phyloP scores from a whole-genome alignment of 2,329 filamentous ascomycete genomes.

The Colletotrichum neosansevieriae region DNA sequence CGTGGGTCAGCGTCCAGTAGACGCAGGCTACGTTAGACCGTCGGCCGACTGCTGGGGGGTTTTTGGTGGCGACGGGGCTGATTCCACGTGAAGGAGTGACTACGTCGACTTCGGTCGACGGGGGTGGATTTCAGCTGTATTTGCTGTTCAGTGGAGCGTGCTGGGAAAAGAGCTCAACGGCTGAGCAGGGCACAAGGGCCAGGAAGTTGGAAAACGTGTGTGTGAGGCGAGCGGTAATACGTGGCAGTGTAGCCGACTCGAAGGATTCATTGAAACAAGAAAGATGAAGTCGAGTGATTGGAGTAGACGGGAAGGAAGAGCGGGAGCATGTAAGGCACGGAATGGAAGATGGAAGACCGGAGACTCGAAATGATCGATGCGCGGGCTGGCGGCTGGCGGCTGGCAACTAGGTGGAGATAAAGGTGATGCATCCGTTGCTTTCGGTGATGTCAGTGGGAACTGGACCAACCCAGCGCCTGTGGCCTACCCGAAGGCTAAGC shows the following conservation, averaged over 20 bases:
- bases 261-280: not conserved
- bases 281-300: constrained; percentile 7
- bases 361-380: not conserved
- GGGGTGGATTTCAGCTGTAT: constrained; percentile 6
- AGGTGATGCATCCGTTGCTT: constrained; percentile 36
- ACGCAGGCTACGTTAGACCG: constrained; percentile 29
- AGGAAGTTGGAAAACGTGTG: not conserved
- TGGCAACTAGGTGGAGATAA: constrained; percentile 30
- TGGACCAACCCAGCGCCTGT: constrained; percentile 31
- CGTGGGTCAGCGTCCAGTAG: constrained; percentile 24
- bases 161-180: constrained; percentile 19
- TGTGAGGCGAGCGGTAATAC: constrained; percentile 9
- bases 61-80: constrained; percentile 35
- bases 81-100: constrained; percentile 30
- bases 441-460: constrained; percentile 39
- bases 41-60: constrained; percentile 20
- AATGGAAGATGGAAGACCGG: not conserved
- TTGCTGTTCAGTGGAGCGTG: constrained; percentile 27
- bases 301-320: constrained; percentile 4
- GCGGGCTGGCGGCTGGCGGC: not conserved
- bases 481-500: constrained; percentile 19
- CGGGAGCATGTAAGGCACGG: constrained; percentile 14
- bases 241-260: constrained; percentile 13
- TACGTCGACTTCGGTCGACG: constrained; percentile 5
- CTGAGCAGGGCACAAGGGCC: constrained; percentile 20